phyloP scores from a whole-genome alignment of 192 early-diverging fungal species.

The Diversispora epigaea region DNA sequence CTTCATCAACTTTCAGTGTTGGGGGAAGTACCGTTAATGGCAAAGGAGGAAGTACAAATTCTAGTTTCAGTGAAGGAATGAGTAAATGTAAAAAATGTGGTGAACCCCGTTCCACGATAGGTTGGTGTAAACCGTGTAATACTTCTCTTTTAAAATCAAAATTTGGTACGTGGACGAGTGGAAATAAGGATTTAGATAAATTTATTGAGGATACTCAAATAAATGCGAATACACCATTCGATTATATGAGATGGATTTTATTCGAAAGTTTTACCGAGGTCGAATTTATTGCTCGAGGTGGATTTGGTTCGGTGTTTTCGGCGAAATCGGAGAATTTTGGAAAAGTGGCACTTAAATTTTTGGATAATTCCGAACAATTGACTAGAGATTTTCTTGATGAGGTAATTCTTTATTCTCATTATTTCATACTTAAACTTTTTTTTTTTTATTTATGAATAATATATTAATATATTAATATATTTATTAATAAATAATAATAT shows the following conservation, averaged over 20 bases:
- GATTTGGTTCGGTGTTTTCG: conserved; percentile 16
- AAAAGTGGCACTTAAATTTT: conserved; percentile 30
- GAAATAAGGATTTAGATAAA: conserved; percentile 12
- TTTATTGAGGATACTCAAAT: conserved; percentile 20
- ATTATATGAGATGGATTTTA: conserved; percentile 29
- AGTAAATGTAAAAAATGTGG: conserved; percentile 17
- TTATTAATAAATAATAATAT: too few species aligned
- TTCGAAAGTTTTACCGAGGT: conserved; percentile 5
- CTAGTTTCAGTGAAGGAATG: background rate
- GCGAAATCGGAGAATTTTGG: conserved; percentile 20
- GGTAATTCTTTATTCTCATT: conserved; percentile 7
- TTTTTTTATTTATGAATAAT: background rate
- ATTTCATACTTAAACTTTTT: background rate
- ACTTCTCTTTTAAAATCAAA: background rate
- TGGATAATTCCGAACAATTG: conserved; percentile 13
- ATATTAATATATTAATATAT: too few species aligned
- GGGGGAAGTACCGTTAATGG: background rate
- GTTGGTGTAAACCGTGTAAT: conserved; percentile 22
- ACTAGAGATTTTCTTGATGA: conserved; percentile 27
- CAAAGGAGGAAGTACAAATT: background rate
- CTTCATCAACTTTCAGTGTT: background rate
- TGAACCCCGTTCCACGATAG: background rate
- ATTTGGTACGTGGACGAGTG: conserved; percentile 24
- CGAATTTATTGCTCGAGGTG: conserved; percentile 8
- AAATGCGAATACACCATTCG: conserved; percentile 21